Evolutionary conservation across 208 protist species (phyloP).

Genomic region (Wallacemonas sp.): DNA sequence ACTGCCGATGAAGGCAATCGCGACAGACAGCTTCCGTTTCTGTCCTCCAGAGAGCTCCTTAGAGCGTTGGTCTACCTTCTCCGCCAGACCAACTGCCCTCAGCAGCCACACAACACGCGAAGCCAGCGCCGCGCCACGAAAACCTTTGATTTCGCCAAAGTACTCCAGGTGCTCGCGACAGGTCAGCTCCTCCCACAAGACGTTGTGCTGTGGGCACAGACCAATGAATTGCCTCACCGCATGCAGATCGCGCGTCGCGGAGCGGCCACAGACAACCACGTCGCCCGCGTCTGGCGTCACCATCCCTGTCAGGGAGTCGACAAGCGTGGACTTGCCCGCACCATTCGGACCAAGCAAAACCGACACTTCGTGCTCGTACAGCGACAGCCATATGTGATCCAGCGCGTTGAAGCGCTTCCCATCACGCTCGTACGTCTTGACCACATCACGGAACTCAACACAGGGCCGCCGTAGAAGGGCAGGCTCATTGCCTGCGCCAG

Average conservation of each 20-base stretch:
- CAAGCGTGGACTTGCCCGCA: constrained; percentile 55
- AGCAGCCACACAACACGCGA: constrained; percentile 40
- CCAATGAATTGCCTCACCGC: constrained; percentile 83
- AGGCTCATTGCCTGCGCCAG: no score
- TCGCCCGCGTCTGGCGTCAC: constrained; percentile 63
- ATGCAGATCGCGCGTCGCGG: constrained; percentile 43
- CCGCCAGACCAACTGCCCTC: constrained; percentile 42
- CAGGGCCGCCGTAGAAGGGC: no score
- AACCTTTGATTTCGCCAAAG: constrained; percentile 92
- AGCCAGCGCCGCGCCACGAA: constrained; percentile 43
- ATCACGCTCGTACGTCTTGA: constrained; percentile 16
- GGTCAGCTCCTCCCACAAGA: constrained; percentile 93
- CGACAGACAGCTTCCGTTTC: constrained; percentile 82
- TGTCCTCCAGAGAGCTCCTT: constrained; percentile 61
- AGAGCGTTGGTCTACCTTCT: constrained; percentile 50
- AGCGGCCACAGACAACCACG: constrained; percentile 66
- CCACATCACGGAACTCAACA: constrained; percentile 17
- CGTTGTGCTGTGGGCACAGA: constrained; percentile 96
- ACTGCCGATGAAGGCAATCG: constrained; percentile 81
- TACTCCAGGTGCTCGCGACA: constrained; percentile 90
- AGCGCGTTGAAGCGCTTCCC: constrained; percentile 42
- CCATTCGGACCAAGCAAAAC: constrained; percentile 69
- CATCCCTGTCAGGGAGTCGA: constrained; percentile 91
- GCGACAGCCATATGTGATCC: constrained; percentile 39
- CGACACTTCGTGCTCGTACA: constrained; percentile 54